These are phyloP conservation scores for Suillus placidus DNA, from an alignment of 768 basidiomycete species.

Conservation along the genomic window DNA sequence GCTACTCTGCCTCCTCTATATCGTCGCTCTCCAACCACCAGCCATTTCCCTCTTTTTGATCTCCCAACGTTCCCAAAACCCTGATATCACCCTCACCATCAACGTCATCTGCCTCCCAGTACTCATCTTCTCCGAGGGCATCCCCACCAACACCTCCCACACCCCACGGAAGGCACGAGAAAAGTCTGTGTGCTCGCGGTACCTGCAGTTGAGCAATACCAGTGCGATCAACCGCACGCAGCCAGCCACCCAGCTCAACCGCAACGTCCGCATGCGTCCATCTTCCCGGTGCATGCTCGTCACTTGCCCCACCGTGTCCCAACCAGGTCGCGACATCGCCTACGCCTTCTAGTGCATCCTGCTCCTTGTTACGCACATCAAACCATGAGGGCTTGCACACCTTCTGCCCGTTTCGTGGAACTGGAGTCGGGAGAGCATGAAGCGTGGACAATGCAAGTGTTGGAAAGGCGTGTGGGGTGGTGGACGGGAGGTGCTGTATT, in stretches of 20 bases:
- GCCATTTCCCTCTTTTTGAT: constrained; percentile 32
- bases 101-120: constrained; percentile 28
- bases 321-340: constrained; percentile 62
- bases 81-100: constrained; percentile 35
- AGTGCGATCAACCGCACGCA: constrained; percentile 49
- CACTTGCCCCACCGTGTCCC: constrained; percentile 27
- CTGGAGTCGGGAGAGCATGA: constrained; percentile 87
- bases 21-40: constrained; percentile 59
- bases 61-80: constrained; percentile 26
- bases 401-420: constrained; percentile 77
- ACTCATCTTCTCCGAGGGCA: constrained; percentile 33
- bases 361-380: constrained; percentile 56
- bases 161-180: constrained; percentile 55
- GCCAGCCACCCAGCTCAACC: constrained; percentile 59
- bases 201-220: constrained; percentile 4
- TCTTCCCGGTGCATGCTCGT: constrained; percentile 32
- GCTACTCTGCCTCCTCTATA: constrained; percentile 48
- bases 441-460: constrained; percentile 78
- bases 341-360: constrained; percentile 63
- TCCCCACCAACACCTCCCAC: constrained; percentile 26
- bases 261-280: constrained; percentile 59
- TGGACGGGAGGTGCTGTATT: constrained; percentile 64
- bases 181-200: constrained; percentile 45
- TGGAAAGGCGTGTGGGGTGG: constrained; percentile 83
- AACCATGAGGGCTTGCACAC: constrained; percentile 89